Base-by-base conservation (phyloP, 495 filamentous ascomycete genomes). In the Lasiosphaeria miniovina region DNA sequence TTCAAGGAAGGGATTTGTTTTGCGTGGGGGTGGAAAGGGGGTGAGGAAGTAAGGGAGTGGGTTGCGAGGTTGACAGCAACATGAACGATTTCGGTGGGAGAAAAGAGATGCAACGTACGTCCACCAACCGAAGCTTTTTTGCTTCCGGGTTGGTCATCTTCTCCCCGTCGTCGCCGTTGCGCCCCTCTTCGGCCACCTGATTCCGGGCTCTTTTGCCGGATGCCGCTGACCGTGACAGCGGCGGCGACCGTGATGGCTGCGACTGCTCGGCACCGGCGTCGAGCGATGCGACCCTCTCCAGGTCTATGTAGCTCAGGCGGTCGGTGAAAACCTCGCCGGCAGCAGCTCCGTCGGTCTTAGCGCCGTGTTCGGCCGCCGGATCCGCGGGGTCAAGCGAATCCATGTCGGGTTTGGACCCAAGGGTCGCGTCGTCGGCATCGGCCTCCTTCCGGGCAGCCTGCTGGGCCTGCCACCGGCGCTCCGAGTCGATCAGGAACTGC, bases 401-500 rank as follows among this genome's bases (percentile, higher is more conserved):
- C 2, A 2, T 2, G 24, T 24, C 24, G 24, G 24, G 24, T 0
- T 24, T 24, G 24, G 24, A 0, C 24, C 24, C 24, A 24, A 2
- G 1, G 24, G 24, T 2, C 1, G 24, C 24, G 24, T 24, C 24
- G 24, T 34, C 48, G 24, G 17, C 36, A 34, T 57, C 45, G 36
- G 48, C 33, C 49, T 40, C n/a, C 83, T 24, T 54, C 32, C 24
- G 7, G 50, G 33, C 33, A 15, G 36, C 10, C n/a, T 46, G 17
- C 34, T 57, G 38, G 15, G 15, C 55, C 52, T 33, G 50, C 40
- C 51, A 54, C 57, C 46, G 55, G 32, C 82, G 79, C 24, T 80
- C 74, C 6, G 81, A 80, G 66, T 92, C 89, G 55, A 78, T 74
- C 32, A 98, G 79, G 64, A 90, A 93, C 11, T 81, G 72, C 68